phyloP scores from a whole-genome alignment of 805 yeast species.

The Candida morakotiae region DNA sequence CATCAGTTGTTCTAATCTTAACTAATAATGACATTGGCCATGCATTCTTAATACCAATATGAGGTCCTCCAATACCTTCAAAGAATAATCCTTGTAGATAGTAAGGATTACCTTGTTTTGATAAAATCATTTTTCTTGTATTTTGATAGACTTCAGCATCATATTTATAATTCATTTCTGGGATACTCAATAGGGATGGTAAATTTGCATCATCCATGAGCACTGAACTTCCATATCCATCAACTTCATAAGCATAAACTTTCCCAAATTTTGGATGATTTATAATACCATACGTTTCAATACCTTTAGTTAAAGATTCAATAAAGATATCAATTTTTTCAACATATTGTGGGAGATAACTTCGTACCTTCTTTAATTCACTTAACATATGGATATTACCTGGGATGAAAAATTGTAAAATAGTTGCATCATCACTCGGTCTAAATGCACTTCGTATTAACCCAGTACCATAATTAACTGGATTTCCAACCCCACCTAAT shows the following conservation, averaged over 20 bases:
- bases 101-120: conserved; percentile 74
- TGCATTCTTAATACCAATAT: conserved; percentile 72
- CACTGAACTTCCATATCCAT: conserved; percentile 72
- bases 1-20: conserved; percentile 68
- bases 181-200: conserved; percentile 76
- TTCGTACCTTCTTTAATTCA: conserved; percentile 45
- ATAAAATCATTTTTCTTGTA: conserved; percentile 72
- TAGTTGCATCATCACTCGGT: conserved; percentile 85
- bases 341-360: conserved; percentile 15
- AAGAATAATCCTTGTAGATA: conserved; percentile 59
- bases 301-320: conserved; percentile 46
- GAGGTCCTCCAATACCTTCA: conserved; percentile 89
- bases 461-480: conserved; percentile 68
- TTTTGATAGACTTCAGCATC: conserved; percentile 65
- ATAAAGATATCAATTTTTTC: conserved; percentile 34
- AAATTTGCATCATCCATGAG: conserved; percentile 91
- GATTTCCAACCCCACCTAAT: conserved; percentile 77
- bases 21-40: conserved; percentile 90
- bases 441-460: conserved; percentile 79
- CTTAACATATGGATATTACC: conserved; percentile 75
- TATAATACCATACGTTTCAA: conserved; percentile 60
- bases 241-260: conserved; percentile 86
- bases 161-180: conserved; percentile 66
- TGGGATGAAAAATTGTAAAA: conserved; percentile 77
- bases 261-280: conserved; percentile 66